Percentiles rank a stretch among this genome's conserved stretches.
phyloP scores from a whole-genome alignment of 257 asterid species.

The Solanum appendiculatum region DNA sequence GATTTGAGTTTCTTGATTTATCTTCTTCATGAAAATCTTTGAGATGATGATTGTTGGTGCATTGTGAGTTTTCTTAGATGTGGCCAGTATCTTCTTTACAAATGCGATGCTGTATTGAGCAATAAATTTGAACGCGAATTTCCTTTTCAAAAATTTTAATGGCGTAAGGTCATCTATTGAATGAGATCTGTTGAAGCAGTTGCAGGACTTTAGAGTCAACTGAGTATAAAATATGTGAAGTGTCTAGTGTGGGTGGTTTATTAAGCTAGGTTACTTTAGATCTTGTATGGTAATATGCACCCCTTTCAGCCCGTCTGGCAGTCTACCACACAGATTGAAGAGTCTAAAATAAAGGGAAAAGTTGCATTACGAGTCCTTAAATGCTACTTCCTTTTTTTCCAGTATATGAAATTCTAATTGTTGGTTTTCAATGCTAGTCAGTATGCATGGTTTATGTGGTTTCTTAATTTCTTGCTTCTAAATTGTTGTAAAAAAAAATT shows the following conservation, averaged over 20 bases:
- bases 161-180: neutral
- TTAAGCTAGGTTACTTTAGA: neutral
- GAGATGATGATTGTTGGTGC: neutral
- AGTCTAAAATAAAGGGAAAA: neutral
- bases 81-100: neutral
- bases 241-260: neutral
- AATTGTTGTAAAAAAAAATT: too few species aligned
- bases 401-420: neutral
- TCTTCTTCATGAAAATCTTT: neutral
- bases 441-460: neutral
- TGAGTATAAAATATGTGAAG: neutral
- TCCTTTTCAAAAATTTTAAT: neutral
- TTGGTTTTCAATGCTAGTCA: neutral
- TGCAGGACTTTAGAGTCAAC: neutral
- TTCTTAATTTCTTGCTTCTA: neutral
- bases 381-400: neutral
- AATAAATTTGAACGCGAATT: neutral
- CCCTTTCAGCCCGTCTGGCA: neutral
- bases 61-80: neutral
- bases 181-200: neutral
- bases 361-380: neutral
- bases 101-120: neutral
- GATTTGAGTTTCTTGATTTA: neutral
- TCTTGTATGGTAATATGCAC: neutral
- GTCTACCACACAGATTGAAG: neutral